Evolutionary conservation across 2,329 filamentous ascomycete species (phyloP).

Genomic region (Aspergillus ibericus): DNA sequence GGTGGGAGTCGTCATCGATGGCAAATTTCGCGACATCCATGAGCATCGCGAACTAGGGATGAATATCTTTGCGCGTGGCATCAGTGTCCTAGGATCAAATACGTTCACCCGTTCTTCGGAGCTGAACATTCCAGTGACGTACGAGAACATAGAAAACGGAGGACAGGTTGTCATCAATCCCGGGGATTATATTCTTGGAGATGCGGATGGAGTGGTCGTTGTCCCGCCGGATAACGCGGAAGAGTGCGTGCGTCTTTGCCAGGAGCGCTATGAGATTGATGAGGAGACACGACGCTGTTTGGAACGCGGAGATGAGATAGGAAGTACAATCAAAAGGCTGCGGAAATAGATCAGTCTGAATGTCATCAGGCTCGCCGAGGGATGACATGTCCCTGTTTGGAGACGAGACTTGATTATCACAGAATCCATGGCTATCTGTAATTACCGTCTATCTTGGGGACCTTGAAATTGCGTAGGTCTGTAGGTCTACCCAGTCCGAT

Average conservation of each 20-base stretch:
- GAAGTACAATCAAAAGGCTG: slow-evolving; percentile 35
- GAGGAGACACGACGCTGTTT: slow-evolving; percentile 34
- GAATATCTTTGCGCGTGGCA: slow-evolving; percentile 34
- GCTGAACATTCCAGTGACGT: slow-evolving; percentile 36
- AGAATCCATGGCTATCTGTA: neutral
- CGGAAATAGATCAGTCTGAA: slow-evolving; percentile 26
- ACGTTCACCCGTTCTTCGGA: slow-evolving; percentile 37
- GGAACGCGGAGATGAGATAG: slow-evolving; percentile 35
- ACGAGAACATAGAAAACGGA: slow-evolving; percentile 22
- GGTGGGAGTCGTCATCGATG: slow-evolving; percentile 41
- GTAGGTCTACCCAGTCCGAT: neutral
- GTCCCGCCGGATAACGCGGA: slow-evolving; percentile 27
- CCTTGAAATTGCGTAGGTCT: too few relatives aligned
- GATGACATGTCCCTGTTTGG: too few relatives aligned
- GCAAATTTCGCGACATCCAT: slow-evolving; percentile 38
- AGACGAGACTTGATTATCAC: neutral
- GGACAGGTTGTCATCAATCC: slow-evolving; percentile 31
- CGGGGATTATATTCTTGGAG: slow-evolving; percentile 38
- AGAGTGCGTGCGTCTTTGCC: slow-evolving; percentile 33
- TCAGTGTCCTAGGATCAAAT: slow-evolving; percentile 35
- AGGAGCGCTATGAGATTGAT: slow-evolving; percentile 36
- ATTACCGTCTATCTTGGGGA: neutral
- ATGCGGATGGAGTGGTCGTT: slow-evolving; percentile 31
- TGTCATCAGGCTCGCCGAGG: neutral
- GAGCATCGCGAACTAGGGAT: slow-evolving; percentile 33